These are phyloP conservation scores for Pulveroboletus sp. DNA, from an alignment of 768 basidiomycete genomes.

Conservation along the genomic window DNA sequence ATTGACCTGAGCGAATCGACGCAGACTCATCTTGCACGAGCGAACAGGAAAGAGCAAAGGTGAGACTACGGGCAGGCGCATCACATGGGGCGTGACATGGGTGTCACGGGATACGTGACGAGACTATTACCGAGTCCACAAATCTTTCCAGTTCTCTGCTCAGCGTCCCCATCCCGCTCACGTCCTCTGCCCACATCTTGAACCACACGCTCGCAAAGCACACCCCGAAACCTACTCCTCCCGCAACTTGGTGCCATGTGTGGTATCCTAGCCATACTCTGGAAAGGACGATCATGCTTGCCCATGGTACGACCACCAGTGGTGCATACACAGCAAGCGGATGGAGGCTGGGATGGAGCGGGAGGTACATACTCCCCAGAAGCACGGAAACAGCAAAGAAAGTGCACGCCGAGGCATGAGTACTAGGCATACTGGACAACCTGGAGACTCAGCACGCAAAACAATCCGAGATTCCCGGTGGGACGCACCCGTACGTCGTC, in stretches of 20 bases:
- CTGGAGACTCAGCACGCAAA: background rate
- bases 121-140: background rate
- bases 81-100: conserved; percentile 24
- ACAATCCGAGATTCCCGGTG: background rate
- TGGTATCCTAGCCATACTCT: conserved; percentile 76
- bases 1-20: conserved; percentile 52
- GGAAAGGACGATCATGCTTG: conserved; percentile 52
- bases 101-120: conserved; percentile 19
- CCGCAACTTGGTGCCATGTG: conserved; percentile 63
- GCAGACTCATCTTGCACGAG: conserved; percentile 44
- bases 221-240: conserved; percentile 53
- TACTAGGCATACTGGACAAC: conserved; percentile 72
- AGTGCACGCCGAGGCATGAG: conserved; percentile 66
- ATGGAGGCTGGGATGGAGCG: conserved; percentile 53
- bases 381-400: conserved; percentile 60
- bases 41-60: conserved; percentile 5
- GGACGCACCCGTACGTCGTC: conserved; percentile 62
- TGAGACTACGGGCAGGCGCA: conserved; percentile 19
- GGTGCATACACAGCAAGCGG: conserved; percentile 31
- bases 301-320: conserved; percentile 52
- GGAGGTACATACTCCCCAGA: conserved; percentile 54
- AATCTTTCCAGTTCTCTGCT: conserved; percentile 12
- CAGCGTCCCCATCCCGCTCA: conserved; percentile 18
- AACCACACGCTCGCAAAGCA: conserved; percentile 55
- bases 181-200: conserved; percentile 43